Base-by-base conservation (phyloP, 192 early-diverging fungal genomes). In the Phlyctochytrium arcticum region DNA sequence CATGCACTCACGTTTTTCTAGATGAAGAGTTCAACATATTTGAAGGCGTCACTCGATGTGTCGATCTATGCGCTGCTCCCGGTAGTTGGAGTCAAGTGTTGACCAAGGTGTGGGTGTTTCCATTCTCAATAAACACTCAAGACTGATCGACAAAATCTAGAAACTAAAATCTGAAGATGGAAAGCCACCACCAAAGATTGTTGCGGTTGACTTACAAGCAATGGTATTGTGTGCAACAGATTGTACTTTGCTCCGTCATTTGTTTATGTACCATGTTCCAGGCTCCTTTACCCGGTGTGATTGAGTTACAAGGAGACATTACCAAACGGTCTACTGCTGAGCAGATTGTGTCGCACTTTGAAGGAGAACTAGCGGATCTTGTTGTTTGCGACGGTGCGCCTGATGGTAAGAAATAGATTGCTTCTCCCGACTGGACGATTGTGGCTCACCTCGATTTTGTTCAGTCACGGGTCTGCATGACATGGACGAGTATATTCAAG, bases 401-500 rank as follows among this genome's bases (percentile, higher is more conserved):
- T 19, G 93, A 96, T 70, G 93, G 88, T 89, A 81, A 60, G 49
- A 21, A 29, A 32, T 19, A 19, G 21, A 1, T 44, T n/a, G 27
- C 10, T 76, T n/a, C n/a, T n/a, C n/a, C n/a, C n/a, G n/a, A n/a
- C n/a, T 17, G 9, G 34, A 23, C 3, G 55, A 0, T 5, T 76
- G 48, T 6, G 50, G 67, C 37, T 67, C 19, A 53, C 24, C 6
- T 63, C 19, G 6, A 68, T 61, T n/a, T n/a, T n/a, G 30, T 24
- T 4, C 35, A 63, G 90, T 99, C 21, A 99, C 95, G 10, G 96
- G 96, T 21, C 80, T 96, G 32, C 95, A 98, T 72, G 97, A 98
- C 64, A 92, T 98, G 84, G 97, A 99, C 79, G 97, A 99, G 76
- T 99, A 95, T 70, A 93, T 98, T 66, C 97, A 99, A 65, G 94